A percentile compares a stretch with the other conserved stretches of the same genome.
Evolutionary conservation across 176 grass and related monocot species (phyloP).

Genomic region (Saccharum officinarum): DNA sequence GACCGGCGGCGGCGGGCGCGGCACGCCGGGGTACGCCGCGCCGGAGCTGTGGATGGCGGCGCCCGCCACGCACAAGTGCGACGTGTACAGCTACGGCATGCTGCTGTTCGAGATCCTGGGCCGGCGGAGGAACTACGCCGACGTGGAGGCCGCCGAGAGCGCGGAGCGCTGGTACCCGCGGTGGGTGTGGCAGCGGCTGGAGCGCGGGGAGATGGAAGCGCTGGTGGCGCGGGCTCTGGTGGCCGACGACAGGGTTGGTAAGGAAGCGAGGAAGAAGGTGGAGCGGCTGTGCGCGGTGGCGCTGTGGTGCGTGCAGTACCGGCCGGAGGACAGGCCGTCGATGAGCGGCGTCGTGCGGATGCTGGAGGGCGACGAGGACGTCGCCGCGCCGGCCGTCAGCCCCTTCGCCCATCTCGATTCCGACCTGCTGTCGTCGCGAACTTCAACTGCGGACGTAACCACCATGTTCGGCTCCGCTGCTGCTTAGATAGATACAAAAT

Average conservation of each 20-base stretch:
- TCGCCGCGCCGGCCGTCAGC: too few relatives aligned
- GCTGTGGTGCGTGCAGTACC: too few relatives aligned
- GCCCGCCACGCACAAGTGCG: slow-evolving; percentile 37
- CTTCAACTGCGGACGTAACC: too few relatives aligned
- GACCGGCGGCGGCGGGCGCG: slow-evolving; percentile 25
- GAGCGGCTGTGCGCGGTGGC: too few relatives aligned
- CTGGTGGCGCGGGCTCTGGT: not conserved
- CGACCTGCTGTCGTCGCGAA: too few relatives aligned
- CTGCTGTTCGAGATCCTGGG: slow-evolving; percentile 49
- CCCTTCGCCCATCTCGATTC: too few relatives aligned
- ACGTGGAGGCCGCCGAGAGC: not conserved
- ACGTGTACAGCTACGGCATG: slow-evolving; percentile 51
- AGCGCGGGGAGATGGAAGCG: not conserved
- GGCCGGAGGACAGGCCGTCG: too few relatives aligned
- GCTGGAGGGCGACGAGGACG: too few relatives aligned
- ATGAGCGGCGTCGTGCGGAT: too few relatives aligned
- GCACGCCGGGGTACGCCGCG: slow-evolving; percentile 38
- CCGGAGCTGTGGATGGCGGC: slow-evolving; percentile 40
- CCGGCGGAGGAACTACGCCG: slow-evolving; percentile 22
- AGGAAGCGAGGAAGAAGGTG: not conserved
- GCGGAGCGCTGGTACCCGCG: slow-evolving; percentile 42
- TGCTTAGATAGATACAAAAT: too few relatives aligned
- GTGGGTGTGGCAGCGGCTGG: slow-evolving; percentile 33
- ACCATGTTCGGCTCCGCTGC: too few relatives aligned
- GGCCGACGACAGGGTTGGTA: not conserved